phyloP scores from a whole-genome alignment of 768 basidiomycete genomes.

The Pleurotus sapidus region DNA sequence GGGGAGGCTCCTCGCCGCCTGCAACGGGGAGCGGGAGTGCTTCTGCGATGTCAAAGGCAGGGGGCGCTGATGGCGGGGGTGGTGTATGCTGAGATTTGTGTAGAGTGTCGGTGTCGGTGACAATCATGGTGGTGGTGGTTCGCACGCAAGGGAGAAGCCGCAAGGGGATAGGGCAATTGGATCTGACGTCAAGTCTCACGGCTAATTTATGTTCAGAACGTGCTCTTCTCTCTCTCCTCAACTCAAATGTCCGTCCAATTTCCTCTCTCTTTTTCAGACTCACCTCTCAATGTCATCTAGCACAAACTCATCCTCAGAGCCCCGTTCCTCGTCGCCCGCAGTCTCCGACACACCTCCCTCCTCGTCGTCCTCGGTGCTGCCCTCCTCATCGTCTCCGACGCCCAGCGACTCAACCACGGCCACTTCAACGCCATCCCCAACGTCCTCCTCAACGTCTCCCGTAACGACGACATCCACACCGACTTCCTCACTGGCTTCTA shows the following conservation, averaged over 20 bases:
- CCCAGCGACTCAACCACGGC: conserved; percentile 53
- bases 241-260: conserved; percentile 7
- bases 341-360: conserved; percentile 2
- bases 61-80: not conserved
- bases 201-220: conserved; percentile 7
- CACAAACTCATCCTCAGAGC: not conserved
- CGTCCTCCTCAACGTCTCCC: conserved; percentile 46
- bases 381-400: conserved; percentile 34
- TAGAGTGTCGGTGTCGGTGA: too few relatives aligned
- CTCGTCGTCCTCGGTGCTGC: conserved; percentile 15
- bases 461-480: conserved; percentile 19
- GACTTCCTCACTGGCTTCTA: conserved; percentile 48
- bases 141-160: conserved; percentile 12
- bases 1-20: conserved; percentile 47
- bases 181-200: conserved; percentile 12
- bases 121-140: conserved; percentile 32
- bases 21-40: conserved; percentile 13
- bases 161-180: conserved; percentile 39
- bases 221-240: conserved; percentile 10
- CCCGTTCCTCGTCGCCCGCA: conserved; percentile 6
- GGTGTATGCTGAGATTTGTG: not conserved
- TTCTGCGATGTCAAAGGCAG: conserved; percentile 19
- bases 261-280: conserved; percentile 12
- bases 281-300: not conserved
- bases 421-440: conserved; percentile 14